Base-by-base conservation (phyloP, 164 flowering plant genomes). In the grape (Vitis vinifera) region DNA sequence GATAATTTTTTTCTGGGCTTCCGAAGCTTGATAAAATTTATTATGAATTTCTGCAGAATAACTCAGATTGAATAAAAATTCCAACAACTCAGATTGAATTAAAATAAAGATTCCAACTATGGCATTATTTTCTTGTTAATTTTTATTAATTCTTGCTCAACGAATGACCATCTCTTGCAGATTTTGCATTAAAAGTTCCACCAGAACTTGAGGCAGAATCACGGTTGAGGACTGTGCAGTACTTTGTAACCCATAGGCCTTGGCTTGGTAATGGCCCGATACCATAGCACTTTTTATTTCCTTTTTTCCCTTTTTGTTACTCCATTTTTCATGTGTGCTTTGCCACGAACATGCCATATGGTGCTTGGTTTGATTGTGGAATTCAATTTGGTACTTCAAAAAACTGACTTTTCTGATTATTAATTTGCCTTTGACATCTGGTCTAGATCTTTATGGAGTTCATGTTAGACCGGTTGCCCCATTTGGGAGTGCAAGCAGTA, bases 401-500 rank as follows among this genome's bases (percentile, higher is more conserved):
- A 37, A 37, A 37, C 44, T 37, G 7, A 23, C 27, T 23, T 23
- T 23, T 37, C 44, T 37, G 4, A 37, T 37, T 37, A 37, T 37
- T 37, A 3, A 6, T 6, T 23, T 23, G 7, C 44, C 44, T 37
- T 37, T 37, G 44, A 6, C 7, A 6, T 64, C 4, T 49, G 65
- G 61, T 77, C 10, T 81, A 93, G 98, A 91, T 89, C 94, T 94
- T 75, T 94, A 94, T 80, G 97, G 97, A 47, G 73, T 87, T 63
- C 74, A 86, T 71, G 81, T 94, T 16, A 86, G 82, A 64, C 95
- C 98, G 12, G 89, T 88, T 62, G 85, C 90, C 50, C 89, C 92
- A 53, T 80, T 79, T 69, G 91, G 92, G 31, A 92, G 94, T 73
- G 70, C 80, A 1, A 87, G 86, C 71, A 86, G 92, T 58, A 87